Percentiles rank a stretch among this genome's conserved stretches.
Evolutionary conservation across 768 basidiomycete species (phyloP).

Genomic region (Pleurotus platypus): DNA sequence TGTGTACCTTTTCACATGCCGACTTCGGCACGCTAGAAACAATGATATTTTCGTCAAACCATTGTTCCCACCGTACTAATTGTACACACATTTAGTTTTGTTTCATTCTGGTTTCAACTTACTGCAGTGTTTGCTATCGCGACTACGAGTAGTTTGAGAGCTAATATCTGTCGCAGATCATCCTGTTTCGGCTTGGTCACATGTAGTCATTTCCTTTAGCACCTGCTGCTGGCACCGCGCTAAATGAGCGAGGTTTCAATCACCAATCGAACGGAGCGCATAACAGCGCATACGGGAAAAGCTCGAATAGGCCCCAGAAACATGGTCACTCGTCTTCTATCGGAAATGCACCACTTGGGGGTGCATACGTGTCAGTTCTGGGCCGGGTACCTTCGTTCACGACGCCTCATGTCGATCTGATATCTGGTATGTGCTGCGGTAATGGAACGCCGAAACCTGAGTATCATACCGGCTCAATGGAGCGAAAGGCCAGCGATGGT

Average conservation of each 20-base stretch:
- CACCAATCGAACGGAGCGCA: not conserved
- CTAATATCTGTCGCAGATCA: not conserved
- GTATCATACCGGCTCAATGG: too few relatives aligned
- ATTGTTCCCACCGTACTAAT: conserved; percentile 7
- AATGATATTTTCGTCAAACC: not conserved
- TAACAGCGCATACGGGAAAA: conserved; percentile 5
- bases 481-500: too few relatives aligned
- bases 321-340: not conserved
- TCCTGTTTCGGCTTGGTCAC: not conserved
- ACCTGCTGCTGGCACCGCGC: not conserved
- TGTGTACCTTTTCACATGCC: conserved; percentile 8
- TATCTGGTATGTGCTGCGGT: not conserved
- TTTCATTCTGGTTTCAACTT: not conserved
- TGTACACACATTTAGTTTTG: not conserved
- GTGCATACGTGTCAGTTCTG: conserved; percentile 2
- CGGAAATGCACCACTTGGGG: not conserved
- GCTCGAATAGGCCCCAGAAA: not conserved
- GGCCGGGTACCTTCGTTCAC: not conserved
- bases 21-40: conserved; percentile 4
- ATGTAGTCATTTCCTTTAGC: not conserved
- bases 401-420: conserved; percentile 3
- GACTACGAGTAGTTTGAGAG: not conserved
- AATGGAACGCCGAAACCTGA: too few relatives aligned
- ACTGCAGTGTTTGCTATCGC: not conserved
- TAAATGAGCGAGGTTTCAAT: not conserved